A percentile compares a stretch with the other conserved stretches of the same genome.
Conservation (phyloP, 2,329 filamentous ascomycete species). For the Botryotinia narcissicola region DNA sequence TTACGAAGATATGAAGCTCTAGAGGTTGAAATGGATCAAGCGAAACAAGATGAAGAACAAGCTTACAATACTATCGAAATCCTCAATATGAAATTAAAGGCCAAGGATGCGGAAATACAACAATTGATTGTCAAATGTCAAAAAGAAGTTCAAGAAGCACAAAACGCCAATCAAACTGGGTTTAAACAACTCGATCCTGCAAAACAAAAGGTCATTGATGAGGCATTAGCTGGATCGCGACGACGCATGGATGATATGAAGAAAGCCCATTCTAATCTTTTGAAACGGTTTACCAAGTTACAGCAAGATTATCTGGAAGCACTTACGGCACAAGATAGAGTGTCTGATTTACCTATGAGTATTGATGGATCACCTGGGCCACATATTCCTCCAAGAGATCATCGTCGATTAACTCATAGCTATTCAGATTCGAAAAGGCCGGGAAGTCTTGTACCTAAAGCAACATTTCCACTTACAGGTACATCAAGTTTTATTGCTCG, state of each 20-base stretch:
- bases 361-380: slow-evolving; percentile 9
- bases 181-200: background rate
- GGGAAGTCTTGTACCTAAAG: background rate
- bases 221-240: slow-evolving; percentile 25
- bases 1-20: slow-evolving; percentile 63
- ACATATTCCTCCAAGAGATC: background rate
- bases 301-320: slow-evolving; percentile 42
- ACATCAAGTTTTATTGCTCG: slow-evolving; percentile 9
- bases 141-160: slow-evolving; percentile 44
- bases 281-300: slow-evolving; percentile 50
- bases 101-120: slow-evolving; percentile 49
- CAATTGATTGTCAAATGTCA: slow-evolving; percentile 19
- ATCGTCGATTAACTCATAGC: slow-evolving; percentile 11
- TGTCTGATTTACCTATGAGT: slow-evolving; percentile 8
- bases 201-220: slow-evolving; percentile 26
- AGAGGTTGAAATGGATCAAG: slow-evolving; percentile 57
- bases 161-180: slow-evolving; percentile 6
- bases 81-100: slow-evolving; percentile 56
- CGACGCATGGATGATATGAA: slow-evolving; percentile 48
- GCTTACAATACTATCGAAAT: slow-evolving; percentile 58
- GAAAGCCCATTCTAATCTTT: slow-evolving; percentile 50
- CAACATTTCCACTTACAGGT: background rate
- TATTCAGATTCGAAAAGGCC: background rate
- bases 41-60: slow-evolving; percentile 56
- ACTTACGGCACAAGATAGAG: background rate